Evolutionary conservation across 73 alveolate species (phyloP).

Genomic region (Uronychia setigera): DNA sequence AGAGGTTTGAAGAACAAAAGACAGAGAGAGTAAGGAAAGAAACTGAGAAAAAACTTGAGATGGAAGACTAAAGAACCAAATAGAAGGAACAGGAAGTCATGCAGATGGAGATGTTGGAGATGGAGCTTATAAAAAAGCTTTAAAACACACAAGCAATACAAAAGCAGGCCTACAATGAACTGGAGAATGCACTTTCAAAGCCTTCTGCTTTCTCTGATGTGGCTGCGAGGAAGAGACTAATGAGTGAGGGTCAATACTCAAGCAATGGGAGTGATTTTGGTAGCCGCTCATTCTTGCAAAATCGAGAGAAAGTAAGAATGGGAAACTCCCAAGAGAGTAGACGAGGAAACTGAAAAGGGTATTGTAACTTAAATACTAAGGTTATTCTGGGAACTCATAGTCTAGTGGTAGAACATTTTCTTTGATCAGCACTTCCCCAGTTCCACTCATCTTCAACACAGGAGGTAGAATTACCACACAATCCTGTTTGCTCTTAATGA

Average conservation of each 20-base stretch:
- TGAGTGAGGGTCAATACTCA: background rate
- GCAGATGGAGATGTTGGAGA: constrained; percentile 51
- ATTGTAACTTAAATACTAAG: background rate
- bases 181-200: constrained; percentile 26
- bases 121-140: constrained; percentile 42
- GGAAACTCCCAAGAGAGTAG: background rate
- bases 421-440: constrained; percentile 49
- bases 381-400: constrained; percentile 65
- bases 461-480: constrained; percentile 89
- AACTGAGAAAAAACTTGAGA: constrained; percentile 10
- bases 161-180: constrained; percentile 45
- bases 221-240: background rate
- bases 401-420: constrained; percentile 56
- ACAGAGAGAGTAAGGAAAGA: constrained; percentile 2
- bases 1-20: background rate
- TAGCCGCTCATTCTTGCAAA: background rate
- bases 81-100: constrained; percentile 34
- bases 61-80: constrained; percentile 8
- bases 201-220: background rate
- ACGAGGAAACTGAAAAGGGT: too few relatives aligned
- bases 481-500: constrained; percentile 85
- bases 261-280: background rate
- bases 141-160: constrained; percentile 36
- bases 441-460: constrained; percentile 26
- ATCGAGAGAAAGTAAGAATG: background rate